Evolutionary conservation across 257 asterid genomes (phyloP), one percentile per base, ranked within the genome.

Genomic region (Oldenlandia corymbosa): DNA sequence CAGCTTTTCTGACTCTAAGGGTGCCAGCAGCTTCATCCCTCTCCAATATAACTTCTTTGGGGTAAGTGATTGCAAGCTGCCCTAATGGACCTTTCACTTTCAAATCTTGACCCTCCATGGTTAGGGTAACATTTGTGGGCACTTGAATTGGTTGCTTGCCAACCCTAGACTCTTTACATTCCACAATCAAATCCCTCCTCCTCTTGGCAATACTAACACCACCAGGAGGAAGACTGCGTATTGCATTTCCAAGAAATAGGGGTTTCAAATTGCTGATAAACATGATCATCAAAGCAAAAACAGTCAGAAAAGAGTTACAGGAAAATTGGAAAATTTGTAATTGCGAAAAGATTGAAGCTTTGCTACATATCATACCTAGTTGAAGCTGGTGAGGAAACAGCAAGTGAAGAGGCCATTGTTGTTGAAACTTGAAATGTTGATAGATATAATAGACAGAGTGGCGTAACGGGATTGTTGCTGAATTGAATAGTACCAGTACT

Each of bases 51-150:
- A 92, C 77, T 65, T 92, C 99, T 52, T 91, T 81, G 20, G 99
- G 99, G 74, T 92, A 92, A 65, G 91, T 81, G 56, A 92, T 67
- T 37, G 91, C 87, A 21, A 92, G 82, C 86, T 89, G 95, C 50
- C 99, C 97, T 17, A 89, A 73, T 58, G 99, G 99, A 30, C 99
- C 99, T 77, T 87, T 89, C 20, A 85, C 99, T 68, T 83, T 87
- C 68, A 89, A 68, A 73, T 81, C 86, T 60, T 84, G 97, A 18
- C 99, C 99, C 2, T 78, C 84, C 91, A 84, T 71, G 4, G 68
- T 76, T 52, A 92, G 73, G 8, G 83, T 71, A 72, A 87, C 99
- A 72, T 78, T 87, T 36, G 97, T 73, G 14, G 99, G 99, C 46
- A 93, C 90, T 28, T 72, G 11, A 71, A 93, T 87, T 7, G 90